Percentiles rank a stretch among this genome's conserved stretches.
phyloP scores from a whole-genome alignment of 2,329 filamentous ascomycete genomes.

The Scedosporium dehoogii region DNA sequence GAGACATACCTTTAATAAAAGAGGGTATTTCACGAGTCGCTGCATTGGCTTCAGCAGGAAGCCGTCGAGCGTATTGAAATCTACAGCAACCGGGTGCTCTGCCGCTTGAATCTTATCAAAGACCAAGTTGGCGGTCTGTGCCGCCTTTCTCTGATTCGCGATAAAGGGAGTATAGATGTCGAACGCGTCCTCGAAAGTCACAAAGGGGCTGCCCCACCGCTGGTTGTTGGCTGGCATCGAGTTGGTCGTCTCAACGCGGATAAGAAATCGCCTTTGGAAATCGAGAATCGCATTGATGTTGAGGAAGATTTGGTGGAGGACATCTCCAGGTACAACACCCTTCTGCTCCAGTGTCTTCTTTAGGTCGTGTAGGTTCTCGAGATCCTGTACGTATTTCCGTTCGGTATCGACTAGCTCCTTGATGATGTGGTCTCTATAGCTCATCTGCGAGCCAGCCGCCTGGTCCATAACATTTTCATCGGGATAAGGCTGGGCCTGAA shows the following conservation, averaged over 20 bases:
- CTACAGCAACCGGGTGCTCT: slow-evolving; percentile 70
- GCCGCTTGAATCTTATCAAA: slow-evolving; percentile 79
- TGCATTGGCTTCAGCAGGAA: slow-evolving; percentile 97
- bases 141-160: slow-evolving; percentile 87
- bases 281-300: slow-evolving; percentile 93
- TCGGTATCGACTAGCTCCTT: slow-evolving; percentile 90
- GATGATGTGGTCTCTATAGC: slow-evolving; percentile 75
- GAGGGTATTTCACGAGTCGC: slow-evolving; percentile 84
- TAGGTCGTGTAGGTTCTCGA: slow-evolving; percentile 86
- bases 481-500: slow-evolving; percentile 47
- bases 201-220: slow-evolving; percentile 91
- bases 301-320: slow-evolving; percentile 88
- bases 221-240: slow-evolving; percentile 66
- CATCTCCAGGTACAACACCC: slow-evolving; percentile 78
- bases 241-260: slow-evolving; percentile 92
- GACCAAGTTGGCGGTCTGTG: slow-evolving; percentile 69
- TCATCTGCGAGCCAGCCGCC: slow-evolving; percentile 55
- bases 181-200: slow-evolving; percentile 76
- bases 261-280: slow-evolving; percentile 89
- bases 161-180: slow-evolving; percentile 95
- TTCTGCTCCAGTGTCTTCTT: slow-evolving; percentile 85
- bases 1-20: slow-evolving; percentile 65
- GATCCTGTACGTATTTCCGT: slow-evolving; percentile 93
- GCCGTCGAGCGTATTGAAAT: slow-evolving; percentile 78
- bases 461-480: slow-evolving; percentile 38